These are phyloP conservation scores for Citrus sinensis DNA, from an alignment of 345 rosid genomes.

Conservation along the genomic window DVS_A1.0 CM039162.1:3530001-3530500, in stretches of 20 bases:
- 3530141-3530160: background rate
- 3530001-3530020: slow-evolving; percentile 86
- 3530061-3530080: background rate
- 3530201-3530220: background rate
- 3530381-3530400: slow-evolving; percentile 35
- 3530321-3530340: slow-evolving; percentile 81
- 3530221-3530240: background rate
- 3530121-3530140: background rate
- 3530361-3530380: slow-evolving; percentile 38
- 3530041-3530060: slow-evolving; percentile 24
- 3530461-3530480: no score
- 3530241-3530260: slow-evolving; percentile 42
- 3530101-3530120: background rate
- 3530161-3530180: background rate
- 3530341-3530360: slow-evolving; percentile 38
- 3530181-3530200: background rate
- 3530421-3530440: slow-evolving; percentile 13
- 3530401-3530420: slow-evolving; percentile 55
- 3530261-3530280: slow-evolving; percentile 87
- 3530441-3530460: background rate
- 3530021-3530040: slow-evolving; percentile 81
- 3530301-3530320: slow-evolving; percentile 98
- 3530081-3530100: slow-evolving; percentile 1
- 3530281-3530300: slow-evolving; percentile 93
- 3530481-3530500: no score